Conservation (phyloP, 345 rosid species). For the Euphorbia lathyris region DNA sequence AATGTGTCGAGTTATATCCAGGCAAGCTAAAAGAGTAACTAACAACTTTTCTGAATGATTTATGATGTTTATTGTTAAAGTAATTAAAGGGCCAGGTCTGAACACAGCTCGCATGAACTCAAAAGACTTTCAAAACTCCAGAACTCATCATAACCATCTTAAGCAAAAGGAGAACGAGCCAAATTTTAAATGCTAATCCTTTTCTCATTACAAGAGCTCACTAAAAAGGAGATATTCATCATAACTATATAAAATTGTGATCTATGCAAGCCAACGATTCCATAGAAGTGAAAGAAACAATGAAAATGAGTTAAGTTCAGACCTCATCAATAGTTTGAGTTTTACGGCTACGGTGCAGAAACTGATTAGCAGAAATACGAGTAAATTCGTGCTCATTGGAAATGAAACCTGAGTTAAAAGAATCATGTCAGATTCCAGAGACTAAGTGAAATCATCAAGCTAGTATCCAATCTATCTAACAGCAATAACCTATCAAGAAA, state of each 20-base stretch:
- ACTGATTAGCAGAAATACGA: slow-evolving; percentile 68
- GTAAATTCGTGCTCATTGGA: slow-evolving; percentile 54
- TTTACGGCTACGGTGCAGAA: slow-evolving; percentile 81
- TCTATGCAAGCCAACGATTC: not conserved
- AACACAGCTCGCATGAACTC: not conserved
- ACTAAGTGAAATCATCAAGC: slow-evolving; percentile 1
- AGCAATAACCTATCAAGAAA: slow-evolving; percentile 5
- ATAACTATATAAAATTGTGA: slow-evolving; percentile 10
- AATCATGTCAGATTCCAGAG: slow-evolving; percentile 15
- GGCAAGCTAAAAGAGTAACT: not conserved
- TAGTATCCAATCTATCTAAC: not conserved
- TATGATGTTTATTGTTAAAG: not conserved
- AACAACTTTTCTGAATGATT: not conserved
- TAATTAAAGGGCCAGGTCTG: not conserved
- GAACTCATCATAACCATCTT: too few relatives aligned
- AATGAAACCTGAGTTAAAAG: slow-evolving; percentile 38
- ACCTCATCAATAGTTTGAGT: slow-evolving; percentile 97
- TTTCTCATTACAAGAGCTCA: not conserved
- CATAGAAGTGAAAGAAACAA: not conserved
- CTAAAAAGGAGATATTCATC: not conserved
- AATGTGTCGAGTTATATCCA: not conserved
- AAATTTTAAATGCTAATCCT: slow-evolving; percentile 11
- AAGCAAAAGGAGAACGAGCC: too few relatives aligned
- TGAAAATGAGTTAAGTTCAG: slow-evolving; percentile 20
- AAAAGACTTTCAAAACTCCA: not conserved